Conservation (phyloP, 768 basidiomycete species). For the Termitomyces sp. region DNA sequence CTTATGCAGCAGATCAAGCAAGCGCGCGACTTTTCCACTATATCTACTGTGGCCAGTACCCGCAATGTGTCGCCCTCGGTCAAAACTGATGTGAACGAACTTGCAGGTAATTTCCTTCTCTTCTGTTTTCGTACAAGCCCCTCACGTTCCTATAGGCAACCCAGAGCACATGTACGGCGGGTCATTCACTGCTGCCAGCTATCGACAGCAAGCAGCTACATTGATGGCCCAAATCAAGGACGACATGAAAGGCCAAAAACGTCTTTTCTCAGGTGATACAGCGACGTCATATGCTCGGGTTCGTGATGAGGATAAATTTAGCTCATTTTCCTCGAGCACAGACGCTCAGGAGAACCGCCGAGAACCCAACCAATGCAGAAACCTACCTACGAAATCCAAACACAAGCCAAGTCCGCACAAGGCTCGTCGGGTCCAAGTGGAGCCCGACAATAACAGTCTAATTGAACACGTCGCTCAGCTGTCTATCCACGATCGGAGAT, state of each 20-base stretch:
- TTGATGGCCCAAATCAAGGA: constrained; percentile 84
- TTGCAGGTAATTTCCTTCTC: constrained; percentile 15
- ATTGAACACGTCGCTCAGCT: constrained; percentile 36
- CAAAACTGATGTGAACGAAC: constrained; percentile 7
- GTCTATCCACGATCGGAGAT: constrained; percentile 34
- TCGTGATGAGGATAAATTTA: constrained; percentile 21
- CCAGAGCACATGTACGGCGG: constrained; percentile 24
- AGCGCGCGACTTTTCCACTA: constrained; percentile 72
- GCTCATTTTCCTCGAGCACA: constrained; percentile 14
- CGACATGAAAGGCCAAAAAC: constrained; percentile 71
- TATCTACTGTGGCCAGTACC: constrained; percentile 54
- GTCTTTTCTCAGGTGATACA: constrained; percentile 64
- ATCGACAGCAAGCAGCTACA: constrained; percentile 70
- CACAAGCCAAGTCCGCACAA: constrained; percentile 38
- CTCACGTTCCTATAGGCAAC: no score
- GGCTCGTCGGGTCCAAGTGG: constrained; percentile 28
- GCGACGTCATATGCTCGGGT: constrained; percentile 42
- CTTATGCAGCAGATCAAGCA: constrained; percentile 80
- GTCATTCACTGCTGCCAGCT: constrained; percentile 57
- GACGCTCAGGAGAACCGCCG: constrained; percentile 24
- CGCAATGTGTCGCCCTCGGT: constrained; percentile 15
- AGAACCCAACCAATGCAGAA: constrained; percentile 23
- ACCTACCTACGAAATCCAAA: constrained; percentile 15
- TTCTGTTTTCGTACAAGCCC: constrained; percentile 3
- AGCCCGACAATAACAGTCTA: constrained; percentile 33